These are phyloP conservation scores for Colletotrichum sp. DNA, from an alignment of 2,329 filamentous ascomycete species.

Conservation along the genomic window DNA sequence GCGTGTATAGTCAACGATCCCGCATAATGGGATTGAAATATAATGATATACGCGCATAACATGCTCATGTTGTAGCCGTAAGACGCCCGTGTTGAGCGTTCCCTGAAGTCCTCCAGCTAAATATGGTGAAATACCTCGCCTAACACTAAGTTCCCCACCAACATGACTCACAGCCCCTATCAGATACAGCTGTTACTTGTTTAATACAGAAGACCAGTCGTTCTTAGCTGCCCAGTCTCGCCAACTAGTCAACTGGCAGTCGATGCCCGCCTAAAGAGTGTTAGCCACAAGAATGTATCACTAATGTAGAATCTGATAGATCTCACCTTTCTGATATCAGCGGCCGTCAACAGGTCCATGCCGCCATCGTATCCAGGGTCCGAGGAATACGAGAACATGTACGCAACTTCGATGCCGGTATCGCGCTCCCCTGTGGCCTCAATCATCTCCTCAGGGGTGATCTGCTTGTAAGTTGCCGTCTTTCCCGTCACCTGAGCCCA, in stretches of 20 bases:
- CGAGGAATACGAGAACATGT: constrained; percentile 53
- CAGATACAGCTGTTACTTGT: neutral
- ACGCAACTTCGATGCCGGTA: constrained; percentile 45
- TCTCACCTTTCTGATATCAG: constrained; percentile 48
- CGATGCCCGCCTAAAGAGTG: constrained; percentile 29
- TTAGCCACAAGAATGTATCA: neutral
- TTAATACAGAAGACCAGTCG: constrained; percentile 36
- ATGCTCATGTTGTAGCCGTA: neutral
- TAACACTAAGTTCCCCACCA: accelerated
- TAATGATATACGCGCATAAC: neutral
- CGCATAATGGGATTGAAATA: neutral
- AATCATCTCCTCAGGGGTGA: constrained; percentile 45
- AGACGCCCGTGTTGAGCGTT: neutral
- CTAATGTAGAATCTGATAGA: too few relatives aligned
- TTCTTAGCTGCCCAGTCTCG: constrained; percentile 39
- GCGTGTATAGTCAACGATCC: neutral
- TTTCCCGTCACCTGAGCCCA: constrained; percentile 44
- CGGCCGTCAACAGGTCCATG: constrained; percentile 44
- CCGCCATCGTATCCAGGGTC: constrained; percentile 55
- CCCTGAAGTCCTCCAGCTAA: too few relatives aligned
- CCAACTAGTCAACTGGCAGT: constrained; percentile 46
- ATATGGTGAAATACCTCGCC: neutral
- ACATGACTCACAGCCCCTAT: neutral
- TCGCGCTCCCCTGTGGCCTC: constrained; percentile 39
- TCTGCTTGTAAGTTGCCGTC: constrained; percentile 40